Evolutionary conservation across 1,284 basidiomycete species (phyloP), one percentile per base, ranked within the genome.

Genomic region (Somion occarium): DNA sequence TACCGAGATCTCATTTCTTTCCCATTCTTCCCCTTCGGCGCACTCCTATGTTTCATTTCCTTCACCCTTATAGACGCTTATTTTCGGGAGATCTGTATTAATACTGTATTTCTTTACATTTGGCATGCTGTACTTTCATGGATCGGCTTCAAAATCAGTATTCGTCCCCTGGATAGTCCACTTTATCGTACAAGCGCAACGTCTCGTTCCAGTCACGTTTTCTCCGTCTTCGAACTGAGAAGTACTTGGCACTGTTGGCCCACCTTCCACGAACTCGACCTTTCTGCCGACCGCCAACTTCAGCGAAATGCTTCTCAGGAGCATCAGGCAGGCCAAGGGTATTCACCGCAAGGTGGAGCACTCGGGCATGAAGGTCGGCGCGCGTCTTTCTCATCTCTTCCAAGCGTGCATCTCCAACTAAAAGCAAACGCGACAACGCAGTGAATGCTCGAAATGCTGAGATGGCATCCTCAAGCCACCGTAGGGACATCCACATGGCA

Each of bases 191-290:
- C 48, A 90, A 66, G 52, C 87, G 72, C 47, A 92, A 68, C 2
- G 83, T 89, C 69, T 92, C 90, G 60, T 91, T 90, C 90, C 90
- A 93, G 60, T 93, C 91, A 56, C 89, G 77, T 68, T 93, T 93
- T 59, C 91, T 73, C 60, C 90, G 70, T 56, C 90, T 71, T 53
- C 77, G 76, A 50, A 92, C 73, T 3, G 88, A 91, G 63, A 93
- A 93, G 61, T 92, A 93, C 55, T 80, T 78, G 19, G 80, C 70
- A 46, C 76, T 73, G 55, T 80, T 82, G 56, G 83, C 82, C 88
- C 88, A 86, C 3, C 65, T 59, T 11, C 79, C 80, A 56, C 74
- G 69, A 20, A 86, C 77, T 46, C 87, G 73, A 2, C 88, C 88
- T 64, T 89, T 87, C 63, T 88, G 78, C 39, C 39, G 61, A 79